Conservation (phyloP, 2,329 filamentous ascomycete genomes). For the Clonostachys rosea region DNA sequence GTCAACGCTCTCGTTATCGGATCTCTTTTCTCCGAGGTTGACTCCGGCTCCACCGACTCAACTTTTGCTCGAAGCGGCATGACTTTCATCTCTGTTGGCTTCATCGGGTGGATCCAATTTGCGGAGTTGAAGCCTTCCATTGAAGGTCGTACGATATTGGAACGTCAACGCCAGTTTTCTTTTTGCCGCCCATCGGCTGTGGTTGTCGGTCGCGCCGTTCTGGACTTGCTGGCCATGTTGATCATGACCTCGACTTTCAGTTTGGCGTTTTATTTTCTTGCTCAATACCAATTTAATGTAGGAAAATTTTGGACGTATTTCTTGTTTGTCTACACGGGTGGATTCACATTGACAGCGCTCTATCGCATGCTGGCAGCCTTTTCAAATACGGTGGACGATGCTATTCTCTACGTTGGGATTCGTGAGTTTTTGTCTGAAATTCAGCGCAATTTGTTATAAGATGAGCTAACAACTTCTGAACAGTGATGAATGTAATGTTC, state of each 20-base stretch:
- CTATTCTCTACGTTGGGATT: slow-evolving; percentile 51
- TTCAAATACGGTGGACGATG: slow-evolving; percentile 57
- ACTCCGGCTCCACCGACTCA: slow-evolving; percentile 52
- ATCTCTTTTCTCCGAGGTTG: slow-evolving; percentile 70
- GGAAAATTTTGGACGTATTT: slow-evolving; percentile 65
- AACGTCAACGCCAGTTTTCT: slow-evolving; percentile 39
- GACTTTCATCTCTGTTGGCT: slow-evolving; percentile 44
- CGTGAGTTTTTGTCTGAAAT: too few relatives aligned
- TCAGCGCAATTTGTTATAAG: too few relatives aligned
- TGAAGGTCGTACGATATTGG: slow-evolving; percentile 58
- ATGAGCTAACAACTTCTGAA: too few relatives aligned
- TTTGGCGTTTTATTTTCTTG: slow-evolving; percentile 71
- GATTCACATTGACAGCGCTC: slow-evolving; percentile 48
- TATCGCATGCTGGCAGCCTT: slow-evolving; percentile 54
- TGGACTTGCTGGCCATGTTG: slow-evolving; percentile 57
- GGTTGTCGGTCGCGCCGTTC: slow-evolving; percentile 46
- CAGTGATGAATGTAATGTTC: slow-evolving; percentile 54
- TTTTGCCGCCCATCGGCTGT: slow-evolving; percentile 51
- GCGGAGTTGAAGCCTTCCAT: slow-evolving; percentile 76
- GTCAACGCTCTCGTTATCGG: slow-evolving; percentile 71
- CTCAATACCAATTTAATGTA: slow-evolving; percentile 58
- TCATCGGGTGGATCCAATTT: slow-evolving; percentile 63
- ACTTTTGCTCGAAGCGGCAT: slow-evolving; percentile 52
- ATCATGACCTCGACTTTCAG: slow-evolving; percentile 64
- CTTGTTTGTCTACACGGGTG: slow-evolving; percentile 53